A percentile compares a stretch with the other conserved stretches of the same genome.
phyloP scores from a whole-genome alignment of 2,329 filamentous ascomycete genomes.

The Aspergillus sp. region DNA sequence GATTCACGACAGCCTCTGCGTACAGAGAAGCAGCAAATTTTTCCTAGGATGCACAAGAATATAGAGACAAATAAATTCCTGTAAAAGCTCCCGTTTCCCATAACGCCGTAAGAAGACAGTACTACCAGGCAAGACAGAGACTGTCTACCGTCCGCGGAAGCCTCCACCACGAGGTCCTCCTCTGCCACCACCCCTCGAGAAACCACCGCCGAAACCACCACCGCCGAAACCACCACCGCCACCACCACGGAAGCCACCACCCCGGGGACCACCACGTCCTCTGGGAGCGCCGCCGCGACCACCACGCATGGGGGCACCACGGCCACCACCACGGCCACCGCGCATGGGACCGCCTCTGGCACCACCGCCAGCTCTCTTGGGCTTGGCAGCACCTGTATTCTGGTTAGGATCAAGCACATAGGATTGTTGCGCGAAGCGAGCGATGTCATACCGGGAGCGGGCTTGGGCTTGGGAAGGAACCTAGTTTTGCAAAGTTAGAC shows the following conservation, averaged over 20 bases:
- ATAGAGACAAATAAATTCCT: slow-evolving; percentile 39
- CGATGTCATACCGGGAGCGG: slow-evolving; percentile 51
- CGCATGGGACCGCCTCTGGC: slow-evolving; percentile 45
- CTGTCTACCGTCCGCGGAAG: slow-evolving; percentile 28
- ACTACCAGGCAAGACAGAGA: slow-evolving; percentile 28
- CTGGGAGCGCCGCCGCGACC: slow-evolving; percentile 54
- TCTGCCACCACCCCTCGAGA: slow-evolving; percentile 33
- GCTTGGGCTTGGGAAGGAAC: slow-evolving; percentile 94
- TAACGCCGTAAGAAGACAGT: slow-evolving; percentile 48
- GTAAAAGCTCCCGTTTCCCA: slow-evolving; percentile 45
- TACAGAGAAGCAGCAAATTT: slow-evolving; percentile 33
- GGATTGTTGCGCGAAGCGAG: neutral
- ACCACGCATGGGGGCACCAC: slow-evolving; percentile 44
- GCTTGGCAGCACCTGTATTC: slow-evolving; percentile 65
- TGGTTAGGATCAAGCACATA: slow-evolving; percentile 22
- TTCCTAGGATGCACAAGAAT: slow-evolving; percentile 40
- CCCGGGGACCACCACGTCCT: slow-evolving; percentile 57
- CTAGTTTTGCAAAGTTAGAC: slow-evolving; percentile 39
- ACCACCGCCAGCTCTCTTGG: slow-evolving; percentile 68
- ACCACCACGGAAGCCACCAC: slow-evolving; percentile 45
- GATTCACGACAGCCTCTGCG: slow-evolving; percentile 35
- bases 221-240: slow-evolving; percentile 48
- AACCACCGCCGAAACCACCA: slow-evolving; percentile 45
- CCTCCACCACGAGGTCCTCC: slow-evolving; percentile 35
- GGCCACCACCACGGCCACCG: slow-evolving; percentile 45